phyloP scores from a whole-genome alignment of 345 rosid species.

The Salix koriyanagi region DNA sequence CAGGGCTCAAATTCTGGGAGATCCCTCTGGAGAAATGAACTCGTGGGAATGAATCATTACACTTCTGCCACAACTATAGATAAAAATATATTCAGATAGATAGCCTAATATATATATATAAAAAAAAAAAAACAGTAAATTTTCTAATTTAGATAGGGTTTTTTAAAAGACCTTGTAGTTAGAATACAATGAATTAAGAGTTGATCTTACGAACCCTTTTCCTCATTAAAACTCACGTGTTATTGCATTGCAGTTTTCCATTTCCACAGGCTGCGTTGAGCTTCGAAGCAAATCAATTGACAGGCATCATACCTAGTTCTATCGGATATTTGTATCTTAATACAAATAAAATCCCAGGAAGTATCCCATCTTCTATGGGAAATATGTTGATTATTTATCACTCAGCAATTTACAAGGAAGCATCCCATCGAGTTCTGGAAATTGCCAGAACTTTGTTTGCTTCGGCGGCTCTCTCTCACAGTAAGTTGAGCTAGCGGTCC shows the following conservation, averaged over 20 bases:
- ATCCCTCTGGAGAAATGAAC: background rate
- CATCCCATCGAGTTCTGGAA: conserved; percentile 7
- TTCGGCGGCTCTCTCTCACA: background rate
- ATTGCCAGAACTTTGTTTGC: background rate
- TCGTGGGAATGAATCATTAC: conserved; percentile 6
- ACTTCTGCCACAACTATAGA: too few relatives aligned
- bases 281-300: background rate
- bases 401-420: conserved; percentile 7
- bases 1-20: too few relatives aligned
- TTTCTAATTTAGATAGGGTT: too few relatives aligned
- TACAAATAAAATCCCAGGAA: conserved; percentile 1
- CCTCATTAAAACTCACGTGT: too few relatives aligned
- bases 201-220: too few relatives aligned
- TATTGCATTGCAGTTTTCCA: too few relatives aligned
- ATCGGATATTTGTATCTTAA: background rate
- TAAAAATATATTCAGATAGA: too few relatives aligned
- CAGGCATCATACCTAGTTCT: background rate
- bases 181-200: too few relatives aligned
- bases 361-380: conserved; percentile 5
- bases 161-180: too few relatives aligned
- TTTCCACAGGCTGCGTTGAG: background rate
- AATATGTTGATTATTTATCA: background rate
- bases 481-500: background rate
- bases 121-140: too few relatives aligned
- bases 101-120: too few relatives aligned